phyloP scores from a whole-genome alignment of 495 filamentous ascomycete genomes.

The Aspergillus indologenus region DNA sequence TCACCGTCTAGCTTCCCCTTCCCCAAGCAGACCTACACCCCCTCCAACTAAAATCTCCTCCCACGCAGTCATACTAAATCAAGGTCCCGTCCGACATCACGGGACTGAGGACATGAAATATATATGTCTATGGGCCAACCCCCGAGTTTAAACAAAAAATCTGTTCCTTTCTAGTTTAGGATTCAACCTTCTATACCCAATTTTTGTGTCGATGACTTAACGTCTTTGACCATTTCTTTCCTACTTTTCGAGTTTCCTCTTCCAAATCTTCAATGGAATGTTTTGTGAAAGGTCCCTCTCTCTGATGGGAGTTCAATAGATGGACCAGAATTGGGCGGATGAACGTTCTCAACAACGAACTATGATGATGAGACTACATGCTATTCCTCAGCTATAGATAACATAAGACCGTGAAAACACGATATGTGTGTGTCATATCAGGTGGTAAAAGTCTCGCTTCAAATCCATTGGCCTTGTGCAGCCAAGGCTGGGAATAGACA shows the following conservation, averaged over 20 bases:
- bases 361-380: slow-evolving; percentile 19
- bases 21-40: slow-evolving; percentile 74
- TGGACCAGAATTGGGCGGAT: slow-evolving; percentile 25
- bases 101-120: not conserved
- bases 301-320: slow-evolving; percentile 2
- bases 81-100: not conserved
- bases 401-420: no score
- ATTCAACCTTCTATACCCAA: slow-evolving; percentile 53
- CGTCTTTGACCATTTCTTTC: slow-evolving; percentile 27
- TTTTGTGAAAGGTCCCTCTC: not conserved
- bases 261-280: slow-evolving; percentile 15
- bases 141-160: slow-evolving; percentile 17
- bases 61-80: slow-evolving; percentile 18
- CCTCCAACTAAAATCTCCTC: slow-evolving; percentile 26
- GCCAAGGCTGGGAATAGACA: no score
- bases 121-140: slow-evolving; percentile 1
- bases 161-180: slow-evolving; percentile 29
- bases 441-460: no score
- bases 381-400: not conserved
- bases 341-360: slow-evolving; percentile 49
- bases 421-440: no score
- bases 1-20: slow-evolving; percentile 62
- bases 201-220: slow-evolving; percentile 34
- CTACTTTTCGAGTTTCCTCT: slow-evolving; percentile 4
- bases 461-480: no score